Evolutionary conservation across 2,329 filamentous ascomycete species (phyloP).

Genomic region (Xylaria digitata): DNA sequence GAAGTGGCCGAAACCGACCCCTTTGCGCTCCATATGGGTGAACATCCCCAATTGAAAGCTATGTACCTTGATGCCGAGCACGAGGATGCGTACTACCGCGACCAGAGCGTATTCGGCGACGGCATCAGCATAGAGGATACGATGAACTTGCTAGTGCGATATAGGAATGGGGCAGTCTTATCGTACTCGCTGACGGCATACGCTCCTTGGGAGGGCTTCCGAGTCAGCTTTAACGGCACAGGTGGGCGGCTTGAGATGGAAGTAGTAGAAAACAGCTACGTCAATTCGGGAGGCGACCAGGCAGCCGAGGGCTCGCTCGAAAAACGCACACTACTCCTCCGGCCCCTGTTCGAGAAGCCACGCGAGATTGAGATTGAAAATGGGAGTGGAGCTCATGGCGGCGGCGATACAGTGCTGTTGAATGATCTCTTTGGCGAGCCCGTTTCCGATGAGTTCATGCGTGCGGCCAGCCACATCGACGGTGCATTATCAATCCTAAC

Average conservation of each 20-base stretch:
- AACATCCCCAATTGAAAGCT: slow-evolving; percentile 64
- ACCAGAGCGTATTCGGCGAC: slow-evolving; percentile 71
- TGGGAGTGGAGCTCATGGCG: slow-evolving; percentile 67
- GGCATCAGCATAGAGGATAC: slow-evolving; percentile 74
- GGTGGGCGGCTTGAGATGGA: slow-evolving; percentile 69
- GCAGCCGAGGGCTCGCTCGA: slow-evolving; percentile 65
- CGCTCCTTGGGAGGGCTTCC: slow-evolving; percentile 71
- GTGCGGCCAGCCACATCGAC: slow-evolving; percentile 68
- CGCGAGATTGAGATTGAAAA: slow-evolving; percentile 64
- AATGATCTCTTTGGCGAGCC: slow-evolving; percentile 68
- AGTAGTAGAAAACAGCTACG: slow-evolving; percentile 71
- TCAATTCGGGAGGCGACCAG: slow-evolving; percentile 70
- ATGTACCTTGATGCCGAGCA: slow-evolving; percentile 72
- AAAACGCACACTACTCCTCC: slow-evolving; percentile 59
- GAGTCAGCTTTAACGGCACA: slow-evolving; percentile 68
- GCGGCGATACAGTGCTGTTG: slow-evolving; percentile 67
- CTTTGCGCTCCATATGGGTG: slow-evolving; percentile 67
- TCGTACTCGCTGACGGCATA: slow-evolving; percentile 71
- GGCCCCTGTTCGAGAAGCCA: slow-evolving; percentile 68
- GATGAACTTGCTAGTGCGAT: slow-evolving; percentile 69
- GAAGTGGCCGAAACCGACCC: slow-evolving; percentile 64
- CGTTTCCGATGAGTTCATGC: slow-evolving; percentile 62
- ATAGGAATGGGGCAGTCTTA: slow-evolving; percentile 66
- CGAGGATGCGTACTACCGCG: slow-evolving; percentile 70
- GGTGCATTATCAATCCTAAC: slow-evolving; percentile 69